Evolutionary conservation across 2,329 filamentous ascomycete genomes (phyloP).

Genomic region (Epicoccum sorghinum): DNA sequence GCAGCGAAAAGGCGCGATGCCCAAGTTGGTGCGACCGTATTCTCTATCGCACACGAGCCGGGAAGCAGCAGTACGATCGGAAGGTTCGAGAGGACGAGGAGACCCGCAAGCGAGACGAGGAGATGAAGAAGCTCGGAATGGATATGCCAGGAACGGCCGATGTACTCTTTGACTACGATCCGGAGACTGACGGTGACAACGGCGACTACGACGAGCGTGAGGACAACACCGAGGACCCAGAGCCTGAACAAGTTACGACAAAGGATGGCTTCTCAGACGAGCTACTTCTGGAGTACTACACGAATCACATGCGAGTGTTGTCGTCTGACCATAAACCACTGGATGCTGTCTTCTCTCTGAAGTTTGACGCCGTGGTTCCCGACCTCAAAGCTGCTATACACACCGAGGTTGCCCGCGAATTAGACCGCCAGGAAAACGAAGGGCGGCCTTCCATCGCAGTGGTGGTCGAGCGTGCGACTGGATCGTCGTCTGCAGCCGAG

Average conservation of each 20-base stretch:
- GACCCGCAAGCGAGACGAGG: conserved; percentile 75
- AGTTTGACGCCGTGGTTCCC: conserved; percentile 85
- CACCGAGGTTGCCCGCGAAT: conserved; percentile 82
- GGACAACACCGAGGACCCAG: conserved; percentile 46
- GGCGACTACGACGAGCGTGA: conserved; percentile 45
- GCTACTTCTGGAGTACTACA: conserved; percentile 71
- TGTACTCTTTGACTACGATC: conserved; percentile 89
- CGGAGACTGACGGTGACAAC: conserved; percentile 72
- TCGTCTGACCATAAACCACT: conserved; percentile 97
- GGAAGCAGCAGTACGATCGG: conserved; percentile 70
- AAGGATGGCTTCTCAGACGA: conserved; percentile 65
- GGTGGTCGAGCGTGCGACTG: conserved; percentile 68
- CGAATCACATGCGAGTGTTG: conserved; percentile 84
- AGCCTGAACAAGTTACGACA: conserved; percentile 59
- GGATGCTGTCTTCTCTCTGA: conserved; percentile 79
- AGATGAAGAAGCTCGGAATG: conserved; percentile 82
- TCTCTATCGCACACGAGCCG: conserved; percentile 77
- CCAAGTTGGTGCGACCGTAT: conserved; percentile 98
- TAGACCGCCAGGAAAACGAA: conserved; percentile 93
- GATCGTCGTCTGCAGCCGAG: conserved; percentile 27
- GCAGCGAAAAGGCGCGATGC: conserved; percentile 89
- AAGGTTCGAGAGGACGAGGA: conserved; percentile 69
- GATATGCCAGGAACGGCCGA: conserved; percentile 78
- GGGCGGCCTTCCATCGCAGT: conserved; percentile 81
- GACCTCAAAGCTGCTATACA: conserved; percentile 84